Percentiles rank a stretch among this genome's conserved stretches.
These are phyloP conservation scores for Fusarium nurragi DNA, from an alignment of 2,329 filamentous ascomycete genomes.

Conservation along the genomic window DNA sequence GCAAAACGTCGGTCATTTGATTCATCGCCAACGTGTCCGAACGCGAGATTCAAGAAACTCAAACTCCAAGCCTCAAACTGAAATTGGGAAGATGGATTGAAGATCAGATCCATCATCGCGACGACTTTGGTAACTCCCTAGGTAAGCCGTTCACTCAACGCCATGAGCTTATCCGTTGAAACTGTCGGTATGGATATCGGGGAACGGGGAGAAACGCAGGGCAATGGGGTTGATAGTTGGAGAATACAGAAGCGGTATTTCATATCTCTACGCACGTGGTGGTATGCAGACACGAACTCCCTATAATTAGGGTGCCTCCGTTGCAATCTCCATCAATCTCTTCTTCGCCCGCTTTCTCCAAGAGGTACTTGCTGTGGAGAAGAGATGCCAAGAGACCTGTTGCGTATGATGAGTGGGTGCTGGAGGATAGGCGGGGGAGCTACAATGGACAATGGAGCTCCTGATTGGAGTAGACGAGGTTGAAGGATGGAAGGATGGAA, in stretches of 20 bases:
- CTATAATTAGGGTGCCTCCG: conserved; percentile 52
- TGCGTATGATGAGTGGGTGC: conserved; percentile 5
- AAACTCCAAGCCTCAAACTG: background rate
- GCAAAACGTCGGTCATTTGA: too few relatives aligned
- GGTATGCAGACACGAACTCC: conserved; percentile 16
- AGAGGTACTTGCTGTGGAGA: background rate
- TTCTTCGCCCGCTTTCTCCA: conserved; percentile 55
- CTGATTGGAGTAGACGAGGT: too few relatives aligned
- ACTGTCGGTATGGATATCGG: conserved; percentile 18
- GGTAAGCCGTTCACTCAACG: conserved; percentile 52
- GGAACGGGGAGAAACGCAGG: background rate
- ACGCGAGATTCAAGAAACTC: background rate
- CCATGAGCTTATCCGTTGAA: conserved; percentile 47
- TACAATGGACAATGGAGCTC: too few relatives aligned
- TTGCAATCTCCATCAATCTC: conserved; percentile 59
- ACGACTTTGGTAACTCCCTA: conserved; percentile 20
- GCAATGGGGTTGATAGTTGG: conserved; percentile 38
- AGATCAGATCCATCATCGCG: conserved; percentile 11
- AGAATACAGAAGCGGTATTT: conserved; percentile 56
- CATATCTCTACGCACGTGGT: accelerated
- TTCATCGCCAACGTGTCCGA: conserved; percentile 1
- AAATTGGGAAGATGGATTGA: conserved; percentile 7
- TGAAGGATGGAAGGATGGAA: too few relatives aligned
- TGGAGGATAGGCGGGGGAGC: background rate
- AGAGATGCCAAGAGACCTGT: background rate